phyloP scores from a whole-genome alignment of 805 yeast species.

The Cyberlindnera sargentensis region DNA sequence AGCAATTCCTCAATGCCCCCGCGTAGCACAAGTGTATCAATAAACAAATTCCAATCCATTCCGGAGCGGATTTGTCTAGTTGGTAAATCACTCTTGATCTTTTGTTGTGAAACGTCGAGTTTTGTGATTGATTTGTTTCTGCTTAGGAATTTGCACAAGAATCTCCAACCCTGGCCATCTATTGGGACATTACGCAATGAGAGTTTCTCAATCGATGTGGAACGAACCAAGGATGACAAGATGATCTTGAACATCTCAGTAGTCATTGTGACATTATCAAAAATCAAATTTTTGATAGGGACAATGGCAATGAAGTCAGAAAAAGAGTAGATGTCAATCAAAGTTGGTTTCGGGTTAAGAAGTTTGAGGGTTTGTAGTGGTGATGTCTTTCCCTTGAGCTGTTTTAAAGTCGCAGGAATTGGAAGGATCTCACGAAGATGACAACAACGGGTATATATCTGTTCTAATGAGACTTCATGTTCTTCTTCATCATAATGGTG shows the following conservation, averaged over 20 bases:
- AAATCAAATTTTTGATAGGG: slow-evolving; percentile 64
- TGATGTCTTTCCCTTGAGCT: slow-evolving; percentile 66
- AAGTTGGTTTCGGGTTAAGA: slow-evolving; percentile 82
- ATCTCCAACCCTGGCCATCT: slow-evolving; percentile 68
- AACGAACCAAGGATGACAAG: slow-evolving; percentile 61
- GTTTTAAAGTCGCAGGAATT: slow-evolving; percentile 81
- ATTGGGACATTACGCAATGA: slow-evolving; percentile 75
- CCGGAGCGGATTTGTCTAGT: slow-evolving; percentile 47
- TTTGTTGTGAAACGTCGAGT: slow-evolving; percentile 66
- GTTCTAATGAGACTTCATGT: slow-evolving; percentile 38
- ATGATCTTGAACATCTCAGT: slow-evolving; percentile 71
- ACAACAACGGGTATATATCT: slow-evolving; percentile 86
- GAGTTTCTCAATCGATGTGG: slow-evolving; percentile 60
- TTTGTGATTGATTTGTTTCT: slow-evolving; percentile 50
- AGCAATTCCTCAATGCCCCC: slow-evolving; percentile 77
- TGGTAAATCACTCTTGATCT: slow-evolving; percentile 29
- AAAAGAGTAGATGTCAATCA: slow-evolving; percentile 81
- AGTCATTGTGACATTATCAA: slow-evolving; percentile 74
- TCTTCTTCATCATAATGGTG: slow-evolving; percentile 2
- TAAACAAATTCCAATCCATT: slow-evolving; percentile 78
- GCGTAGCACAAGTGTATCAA: slow-evolving; percentile 59
- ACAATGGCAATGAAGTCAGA: slow-evolving; percentile 84
- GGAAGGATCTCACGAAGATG: slow-evolving; percentile 89
- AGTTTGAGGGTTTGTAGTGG: slow-evolving; percentile 69
- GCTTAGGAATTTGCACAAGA: slow-evolving; percentile 67